These are phyloP conservation scores for Cinchona pubescens DNA, from an alignment of 257 asterid species.

Conservation along the genomic window DNA sequence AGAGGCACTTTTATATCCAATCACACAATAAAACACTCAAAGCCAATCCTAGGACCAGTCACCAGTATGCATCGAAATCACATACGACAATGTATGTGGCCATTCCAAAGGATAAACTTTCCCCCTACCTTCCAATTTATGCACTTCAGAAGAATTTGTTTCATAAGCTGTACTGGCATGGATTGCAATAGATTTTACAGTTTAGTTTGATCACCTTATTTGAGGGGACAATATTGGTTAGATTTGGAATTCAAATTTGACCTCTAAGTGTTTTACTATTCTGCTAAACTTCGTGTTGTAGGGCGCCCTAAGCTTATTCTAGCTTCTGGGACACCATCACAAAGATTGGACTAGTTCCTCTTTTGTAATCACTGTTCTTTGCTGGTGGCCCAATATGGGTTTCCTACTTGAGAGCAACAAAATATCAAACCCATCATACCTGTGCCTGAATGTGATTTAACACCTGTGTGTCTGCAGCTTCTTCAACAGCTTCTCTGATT, in stretches of 20 bases:
- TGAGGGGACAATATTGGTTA: neutral
- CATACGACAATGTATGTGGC: neutral
- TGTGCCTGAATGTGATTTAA: constrained; percentile 63
- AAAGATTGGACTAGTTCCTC: neutral
- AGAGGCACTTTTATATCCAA: neutral
- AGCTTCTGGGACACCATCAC: neutral
- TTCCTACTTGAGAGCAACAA: neutral
- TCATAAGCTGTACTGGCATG: neutral
- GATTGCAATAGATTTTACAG: too few species aligned
- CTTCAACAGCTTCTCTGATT: constrained; percentile 87
- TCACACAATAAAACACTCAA: neutral
- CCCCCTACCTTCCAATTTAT: neutral
- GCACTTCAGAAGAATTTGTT: neutral
- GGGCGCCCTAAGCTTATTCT: neutral
- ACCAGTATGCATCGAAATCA: neutral
- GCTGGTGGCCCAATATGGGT: neutral
- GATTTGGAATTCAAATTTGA: neutral
- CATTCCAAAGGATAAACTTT: neutral
- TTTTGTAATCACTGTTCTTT: neutral
- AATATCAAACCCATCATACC: constrained; percentile 34
- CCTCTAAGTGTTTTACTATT: neutral
- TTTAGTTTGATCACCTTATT: neutral
- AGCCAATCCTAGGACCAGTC: neutral
- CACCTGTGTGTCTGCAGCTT: constrained; percentile 53
- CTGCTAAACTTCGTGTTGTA: neutral